Base-by-base conservation (phyloP, 2,329 filamentous ascomycete species). In the Aureobasidium sp. region DNA sequence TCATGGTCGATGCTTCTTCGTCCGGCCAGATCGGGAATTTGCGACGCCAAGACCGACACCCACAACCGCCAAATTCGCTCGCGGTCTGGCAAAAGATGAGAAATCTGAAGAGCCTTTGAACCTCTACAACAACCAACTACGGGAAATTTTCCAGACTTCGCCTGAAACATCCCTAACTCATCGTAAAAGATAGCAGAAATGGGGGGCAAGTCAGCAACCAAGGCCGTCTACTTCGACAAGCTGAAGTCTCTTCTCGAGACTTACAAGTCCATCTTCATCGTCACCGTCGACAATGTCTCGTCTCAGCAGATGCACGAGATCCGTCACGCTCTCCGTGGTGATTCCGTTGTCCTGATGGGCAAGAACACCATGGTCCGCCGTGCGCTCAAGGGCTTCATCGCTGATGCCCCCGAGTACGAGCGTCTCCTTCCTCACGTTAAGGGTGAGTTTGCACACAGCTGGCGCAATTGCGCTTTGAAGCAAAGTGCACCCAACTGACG, bases 251-350 rank as follows among this genome's bases (percentile, higher is more conserved):
- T 97, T 79, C 88, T 99, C 79, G 90, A 97, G 84, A 88, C 91
- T 79, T 97, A 95, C 89, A 86, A 86, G 79, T 93, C 89, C 76
- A 89, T 97, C 83, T 97, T 99, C 90, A 92, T 99, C 79, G 72
- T 74, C 67, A 68, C 69, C 63, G 88, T 93, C 77, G 90, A 97
- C 91, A 99, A 97, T 99, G 94, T 99, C 87, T 91, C 88, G 80
- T 99, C 94, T 72, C 94, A 99, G 87, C 95, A 99, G 88, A 99
- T 99, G 95, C 94, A 99, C 90, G 94, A 99, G 87, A 97, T 99
- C 80, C 90, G 94, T 79, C 82, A 88, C 75, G 81, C 90, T 74
- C 89, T 99, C 78, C 92, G 94, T 78, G 88, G 88, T 67, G 82
- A 96, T 80, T 92, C 86, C 81, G 89, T 97, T 72, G 92, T 99